Evolutionary conservation across 257 asterid species (phyloP).

Genomic region (Vinca minor): DNA sequence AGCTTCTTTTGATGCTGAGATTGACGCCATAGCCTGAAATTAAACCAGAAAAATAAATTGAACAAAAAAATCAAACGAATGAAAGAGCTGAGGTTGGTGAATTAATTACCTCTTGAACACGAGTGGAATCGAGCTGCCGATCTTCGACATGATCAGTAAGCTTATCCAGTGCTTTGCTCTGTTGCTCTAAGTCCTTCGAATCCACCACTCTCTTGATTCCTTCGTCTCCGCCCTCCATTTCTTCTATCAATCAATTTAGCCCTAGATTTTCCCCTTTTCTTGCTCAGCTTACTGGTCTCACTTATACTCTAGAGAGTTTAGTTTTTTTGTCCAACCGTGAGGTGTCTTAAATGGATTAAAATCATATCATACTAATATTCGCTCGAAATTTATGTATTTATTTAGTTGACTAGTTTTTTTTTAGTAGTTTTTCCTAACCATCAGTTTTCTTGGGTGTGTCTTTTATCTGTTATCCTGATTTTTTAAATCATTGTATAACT

Average conservation of each 20-base stretch:
- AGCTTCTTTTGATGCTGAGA: slow-evolving; percentile 77
- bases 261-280: no score
- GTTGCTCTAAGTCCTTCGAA: slow-evolving; percentile 93
- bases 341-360: no score
- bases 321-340: no score
- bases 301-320: no score
- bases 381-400: no score
- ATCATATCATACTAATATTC: no score
- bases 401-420: no score
- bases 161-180: slow-evolving; percentile 89
- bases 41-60: neutral
- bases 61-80: neutral
- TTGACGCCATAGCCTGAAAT: slow-evolving; percentile 96
- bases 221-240: slow-evolving; percentile 72
- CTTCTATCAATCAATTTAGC: neutral
- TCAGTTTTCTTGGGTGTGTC: no score
- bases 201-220: slow-evolving; percentile 57
- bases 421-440: no score
- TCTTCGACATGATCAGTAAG: slow-evolving; percentile 98
- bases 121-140: slow-evolving; percentile 93
- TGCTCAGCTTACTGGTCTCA: no score
- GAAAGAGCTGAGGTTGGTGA: neutral
- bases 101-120: slow-evolving; percentile 97
- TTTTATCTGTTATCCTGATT: no score
- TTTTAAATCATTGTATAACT: no score